Evolutionary conservation across 257 asterid species (phyloP), one percentile per base, ranked within the genome.

Genomic region (Apocynum venetum): DNA sequence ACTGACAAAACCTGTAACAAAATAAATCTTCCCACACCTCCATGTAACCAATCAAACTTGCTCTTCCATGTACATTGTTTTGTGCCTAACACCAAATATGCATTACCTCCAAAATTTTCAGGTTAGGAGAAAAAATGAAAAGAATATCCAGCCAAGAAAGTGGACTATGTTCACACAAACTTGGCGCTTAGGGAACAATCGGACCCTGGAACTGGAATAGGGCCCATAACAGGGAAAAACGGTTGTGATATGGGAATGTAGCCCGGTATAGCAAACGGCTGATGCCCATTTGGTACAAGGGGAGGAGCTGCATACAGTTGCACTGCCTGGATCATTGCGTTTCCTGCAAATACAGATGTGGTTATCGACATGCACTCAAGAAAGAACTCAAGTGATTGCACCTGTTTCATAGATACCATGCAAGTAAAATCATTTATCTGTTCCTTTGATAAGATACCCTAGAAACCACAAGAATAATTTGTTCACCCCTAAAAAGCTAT

Each of bases 221-320:
- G 86, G 36, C 87, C 89, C 44, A 85, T 63, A 63, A 90, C 80
- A 6, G 93, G 92, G 61, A 82, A 85, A 38, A 77, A 38, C 7
- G 95, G 88, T 55, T 85, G 89, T 76, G 87, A 91, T 60, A 91
- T 77, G 8, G 94, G 94, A 84, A 86, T 72, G 79, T 89, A 79
- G 79, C 66, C 84, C 51, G 96, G 89, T 64, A 92, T 76, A 51
- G 88, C 81, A 77, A 67, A 87, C 78, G 87, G 83, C 75, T 86
- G 93, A 35, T 85, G 83, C 48, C 81, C 84, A 71, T 83, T 89
- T 51, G 89, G 85, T 72, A 88, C 80, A 36, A 81, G 60, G 17
- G 91, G 89, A 55, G 94, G 91, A 82, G 81, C 70, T 86, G 88
- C 75, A 86, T 83, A 89, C 65, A 87, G 80, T 84, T 87, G 96